Evolutionary conservation across 176 grass and related monocot genomes (phyloP).

Genomic region (Cocos nucifera): DNA sequence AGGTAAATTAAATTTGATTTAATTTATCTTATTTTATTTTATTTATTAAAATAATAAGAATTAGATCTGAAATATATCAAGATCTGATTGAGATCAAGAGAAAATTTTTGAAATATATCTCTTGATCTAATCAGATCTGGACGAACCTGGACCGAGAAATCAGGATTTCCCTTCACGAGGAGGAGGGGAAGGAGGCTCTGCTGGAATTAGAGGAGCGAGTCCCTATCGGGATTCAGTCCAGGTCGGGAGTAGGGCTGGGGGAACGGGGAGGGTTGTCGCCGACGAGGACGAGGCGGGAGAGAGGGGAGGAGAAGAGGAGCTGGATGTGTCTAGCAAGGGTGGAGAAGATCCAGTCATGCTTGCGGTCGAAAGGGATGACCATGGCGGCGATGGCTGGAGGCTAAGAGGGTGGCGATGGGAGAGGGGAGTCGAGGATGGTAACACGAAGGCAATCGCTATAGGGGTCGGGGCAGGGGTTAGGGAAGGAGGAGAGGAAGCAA

Average conservation of each 20-base stretch:
- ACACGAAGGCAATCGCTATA: conserved; percentile 37
- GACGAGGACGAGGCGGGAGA: conserved; percentile 58
- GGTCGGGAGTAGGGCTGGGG: conserved; percentile 25
- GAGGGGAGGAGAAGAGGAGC: conserved; percentile 46
- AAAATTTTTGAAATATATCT: too few relatives aligned
- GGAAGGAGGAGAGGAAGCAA: conserved; percentile 66
- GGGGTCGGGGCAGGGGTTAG: conserved; percentile 42
- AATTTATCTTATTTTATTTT: too few relatives aligned
- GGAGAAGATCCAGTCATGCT: too few relatives aligned
- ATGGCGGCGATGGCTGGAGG: conserved; percentile 32
- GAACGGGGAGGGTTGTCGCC: conserved; percentile 29
- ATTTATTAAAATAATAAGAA: too few relatives aligned
- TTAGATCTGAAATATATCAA: too few relatives aligned
- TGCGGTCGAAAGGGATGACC: conserved; percentile 53
- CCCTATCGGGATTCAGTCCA: conserved; percentile 28
- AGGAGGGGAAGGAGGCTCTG: too few relatives aligned
- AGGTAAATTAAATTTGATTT: too few relatives aligned
- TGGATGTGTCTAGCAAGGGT: conserved; percentile 64
- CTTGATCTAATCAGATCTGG: too few relatives aligned
- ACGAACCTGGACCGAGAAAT: too few relatives aligned
- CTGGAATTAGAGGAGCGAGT: conserved; percentile 5
- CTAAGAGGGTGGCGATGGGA: background rate
- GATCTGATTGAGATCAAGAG: too few relatives aligned
- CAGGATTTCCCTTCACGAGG: too few relatives aligned
- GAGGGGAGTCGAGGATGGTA: conserved; percentile 61